Evolutionary conservation across 768 basidiomycete species (phyloP).

Genomic region (Tubosaeta sp.): DNA sequence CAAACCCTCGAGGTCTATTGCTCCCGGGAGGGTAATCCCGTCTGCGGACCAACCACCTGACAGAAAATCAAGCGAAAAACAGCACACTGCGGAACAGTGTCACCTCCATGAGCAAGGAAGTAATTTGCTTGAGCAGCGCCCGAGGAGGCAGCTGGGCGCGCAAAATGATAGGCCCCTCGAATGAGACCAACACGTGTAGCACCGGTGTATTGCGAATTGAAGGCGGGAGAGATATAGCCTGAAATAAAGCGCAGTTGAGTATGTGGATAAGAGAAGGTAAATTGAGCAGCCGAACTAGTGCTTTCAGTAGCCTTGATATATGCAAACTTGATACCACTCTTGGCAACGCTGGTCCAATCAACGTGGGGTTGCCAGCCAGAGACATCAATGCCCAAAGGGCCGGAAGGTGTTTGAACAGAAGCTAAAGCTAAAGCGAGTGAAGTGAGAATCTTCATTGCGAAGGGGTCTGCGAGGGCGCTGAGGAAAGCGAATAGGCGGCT

Average conservation of each 20-base stretch:
- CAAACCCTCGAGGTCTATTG: conserved; percentile 61
- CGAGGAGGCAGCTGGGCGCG: conserved; percentile 47
- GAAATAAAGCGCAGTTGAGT: background rate
- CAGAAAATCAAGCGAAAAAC: background rate
- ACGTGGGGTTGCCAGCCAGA: conserved; percentile 46
- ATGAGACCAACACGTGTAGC: conserved; percentile 54
- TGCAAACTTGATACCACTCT: conserved; percentile 44
- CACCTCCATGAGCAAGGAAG: conserved; percentile 56
- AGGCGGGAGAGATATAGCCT: conserved; percentile 30
- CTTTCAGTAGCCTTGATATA: conserved; percentile 71
- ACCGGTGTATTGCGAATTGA: conserved; percentile 48
- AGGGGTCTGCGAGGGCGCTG: too few species aligned
- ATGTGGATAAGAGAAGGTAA: background rate
- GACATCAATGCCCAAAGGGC: conserved; percentile 52
- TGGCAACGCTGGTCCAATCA: conserved; percentile 48
- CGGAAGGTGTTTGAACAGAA: too few species aligned
- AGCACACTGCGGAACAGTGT: background rate
- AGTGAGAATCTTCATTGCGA: too few species aligned
- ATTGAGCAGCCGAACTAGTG: conserved; percentile 35
- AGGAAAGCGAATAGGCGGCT: too few species aligned
- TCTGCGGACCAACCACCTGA: conserved; percentile 52
- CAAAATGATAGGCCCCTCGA: conserved; percentile 60
- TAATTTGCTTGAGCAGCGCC: conserved; percentile 58
- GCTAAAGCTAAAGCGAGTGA: too few species aligned
- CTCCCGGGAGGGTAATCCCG: conserved; percentile 59